Evolutionary conservation across 148 eudicot species (phyloP).

Genomic region (Chenopodium berlandieri): DNA sequence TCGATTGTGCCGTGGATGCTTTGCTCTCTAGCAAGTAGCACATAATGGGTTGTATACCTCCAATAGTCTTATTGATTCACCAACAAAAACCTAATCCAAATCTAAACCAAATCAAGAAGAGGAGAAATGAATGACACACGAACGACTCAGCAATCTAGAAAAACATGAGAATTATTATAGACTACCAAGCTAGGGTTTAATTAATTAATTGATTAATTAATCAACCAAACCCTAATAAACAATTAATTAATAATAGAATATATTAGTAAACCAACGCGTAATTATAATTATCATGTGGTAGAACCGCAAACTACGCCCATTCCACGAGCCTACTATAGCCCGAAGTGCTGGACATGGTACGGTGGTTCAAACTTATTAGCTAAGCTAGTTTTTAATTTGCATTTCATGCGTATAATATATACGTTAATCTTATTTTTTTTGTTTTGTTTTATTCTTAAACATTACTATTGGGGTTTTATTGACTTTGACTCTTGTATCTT

Average conservation of each 20-base stretch:
- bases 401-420: background rate
- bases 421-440: too few relatives aligned
- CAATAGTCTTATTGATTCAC: background rate
- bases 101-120: too few relatives aligned
- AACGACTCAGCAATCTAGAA: too few relatives aligned
- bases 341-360: background rate
- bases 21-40: too few relatives aligned
- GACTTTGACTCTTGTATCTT: background rate
- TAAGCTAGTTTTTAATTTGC: too few relatives aligned
- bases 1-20: too few relatives aligned
- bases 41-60: too few relatives aligned
- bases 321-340: conserved; percentile 27
- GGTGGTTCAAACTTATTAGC: background rate
- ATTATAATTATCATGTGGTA: conserved; percentile 21
- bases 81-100: background rate
- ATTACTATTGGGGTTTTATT: background rate
- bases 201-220: background rate
- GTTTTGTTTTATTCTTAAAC: background rate
- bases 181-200: background rate
- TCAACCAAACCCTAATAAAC: too few relatives aligned
- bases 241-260: background rate
- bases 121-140: too few relatives aligned
- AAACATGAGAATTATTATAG: background rate
- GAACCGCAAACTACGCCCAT: conserved; percentile 24
- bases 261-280: background rate